Base-by-base conservation (phyloP, 768 basidiomycete species). In the Phanerochaete carnosa region DNA sequence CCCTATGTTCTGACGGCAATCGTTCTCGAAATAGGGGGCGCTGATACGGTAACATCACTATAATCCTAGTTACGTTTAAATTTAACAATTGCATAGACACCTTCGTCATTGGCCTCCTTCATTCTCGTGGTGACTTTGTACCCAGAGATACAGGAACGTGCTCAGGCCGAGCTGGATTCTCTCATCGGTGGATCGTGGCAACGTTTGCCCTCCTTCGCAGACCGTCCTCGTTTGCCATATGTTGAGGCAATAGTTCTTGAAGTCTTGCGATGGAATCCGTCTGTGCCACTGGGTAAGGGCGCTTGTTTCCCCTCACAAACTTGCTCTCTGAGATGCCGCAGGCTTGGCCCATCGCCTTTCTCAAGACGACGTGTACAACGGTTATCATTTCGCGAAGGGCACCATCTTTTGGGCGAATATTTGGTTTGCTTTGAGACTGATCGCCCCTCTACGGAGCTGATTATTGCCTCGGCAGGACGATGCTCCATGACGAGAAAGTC, bases 121-220 rank as follows among this genome's bases (percentile, higher is more conserved):
- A 72, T 77, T 57, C 70, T 77, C 29, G 76, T 73, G 0, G 75
- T 76, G 75, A 68, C 69, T 1, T 71, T 76, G 58, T 70, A 74
- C 64, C 78, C 76, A 43, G 61, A 65, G 13, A 60, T 74, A 11
- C 70, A 71, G 45, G 22, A 45, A 6, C 63, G 59, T 15, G 73
- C 70, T 19, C 74, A 73, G 45, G 64, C 46, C 16, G 73, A 75
- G 57, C 57, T 75, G 45, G 73, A 75, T 59, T 16, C 52, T 9
- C 59, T 72, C 9, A 35, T 71, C 0, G 66, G 67, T 6, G 26
- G 19, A 9, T 30, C 25, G n/a, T 49, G 45, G 19, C 64, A 61
- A 23, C 54, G 68, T 13, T 63, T 72, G 7, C 72, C 72, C 3
- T 47, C 55, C 4, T 61, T 66, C 35, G 25, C 49, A 13, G 69